Conservation (phyloP, 257 asterid genomes). For the Lavandula angustifolia region DNA sequence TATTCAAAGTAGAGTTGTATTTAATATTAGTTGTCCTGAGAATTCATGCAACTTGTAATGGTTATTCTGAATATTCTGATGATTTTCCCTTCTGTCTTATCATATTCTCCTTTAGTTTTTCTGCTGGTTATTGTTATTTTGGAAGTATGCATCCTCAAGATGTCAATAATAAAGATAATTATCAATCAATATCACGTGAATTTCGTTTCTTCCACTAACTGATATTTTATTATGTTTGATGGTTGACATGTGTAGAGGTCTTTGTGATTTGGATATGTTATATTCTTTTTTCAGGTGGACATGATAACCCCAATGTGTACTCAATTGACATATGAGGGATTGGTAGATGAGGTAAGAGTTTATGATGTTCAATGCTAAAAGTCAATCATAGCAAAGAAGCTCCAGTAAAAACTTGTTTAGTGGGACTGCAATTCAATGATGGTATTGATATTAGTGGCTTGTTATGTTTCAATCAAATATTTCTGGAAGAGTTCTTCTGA, state of each 20-base stretch:
- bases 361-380: not conserved
- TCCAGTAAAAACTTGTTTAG: not conserved
- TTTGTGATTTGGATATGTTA: conserved; percentile 24
- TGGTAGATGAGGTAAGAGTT: conserved; percentile 81
- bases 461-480: conserved; percentile 14
- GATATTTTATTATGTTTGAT: conserved; percentile 13
- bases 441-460: conserved; percentile 20
- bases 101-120: not conserved
- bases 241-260: not conserved
- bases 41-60: too few relatives aligned
- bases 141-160: conserved; percentile 20
- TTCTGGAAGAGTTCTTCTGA: conserved; percentile 19
- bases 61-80: too few relatives aligned
- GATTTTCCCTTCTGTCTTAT: too few relatives aligned
- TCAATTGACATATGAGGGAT: conserved; percentile 91
- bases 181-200: conserved; percentile 10
- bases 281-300: conserved; percentile 74
- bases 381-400: not conserved
- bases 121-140: conserved; percentile 1
- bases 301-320: conserved; percentile 99
- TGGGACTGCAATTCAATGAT: not conserved
- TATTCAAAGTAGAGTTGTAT: too few relatives aligned
- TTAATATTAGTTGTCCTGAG: too few relatives aligned
- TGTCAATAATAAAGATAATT: not conserved
- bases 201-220: conserved; percentile 16